phyloP scores from a whole-genome alignment of 768 basidiomycete genomes.

The Serendipita sp. region DNA sequence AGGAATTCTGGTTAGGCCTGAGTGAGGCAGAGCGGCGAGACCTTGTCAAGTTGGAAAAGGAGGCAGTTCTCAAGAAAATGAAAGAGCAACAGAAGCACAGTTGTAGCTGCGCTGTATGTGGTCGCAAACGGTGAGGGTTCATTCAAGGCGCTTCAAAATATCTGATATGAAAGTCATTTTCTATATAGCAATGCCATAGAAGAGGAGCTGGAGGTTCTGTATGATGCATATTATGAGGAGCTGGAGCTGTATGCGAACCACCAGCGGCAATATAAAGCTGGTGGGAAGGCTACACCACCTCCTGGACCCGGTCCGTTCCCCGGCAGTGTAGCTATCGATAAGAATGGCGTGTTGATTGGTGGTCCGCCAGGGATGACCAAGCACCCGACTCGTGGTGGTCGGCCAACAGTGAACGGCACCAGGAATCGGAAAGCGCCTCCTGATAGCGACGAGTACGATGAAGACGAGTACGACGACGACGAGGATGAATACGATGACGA shows the following conservation, averaged over 20 bases:
- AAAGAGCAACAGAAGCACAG: slow-evolving; percentile 98
- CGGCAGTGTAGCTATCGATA: slow-evolving; percentile 91
- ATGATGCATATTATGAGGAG: slow-evolving; percentile 99
- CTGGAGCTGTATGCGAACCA: slow-evolving; percentile 98
- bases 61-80: slow-evolving; percentile 95
- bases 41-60: slow-evolving; percentile 95
- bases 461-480: slow-evolving; percentile 43
- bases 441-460: slow-evolving; percentile 25
- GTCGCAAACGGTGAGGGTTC: slow-evolving; percentile 72
- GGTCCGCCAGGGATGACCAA: slow-evolving; percentile 21
- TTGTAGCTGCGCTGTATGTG: slow-evolving; percentile 91
- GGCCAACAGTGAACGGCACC: slow-evolving; percentile 18
- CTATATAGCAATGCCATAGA: slow-evolving; percentile 78
- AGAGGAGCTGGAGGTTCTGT: slow-evolving; percentile 98
- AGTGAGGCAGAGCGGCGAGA: slow-evolving; percentile 77
- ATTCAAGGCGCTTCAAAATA: not conserved
- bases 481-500: slow-evolving; percentile 32
- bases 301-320: slow-evolving; percentile 97
- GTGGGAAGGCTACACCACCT: slow-evolving; percentile 77
- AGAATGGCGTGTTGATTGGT: slow-evolving; percentile 58
- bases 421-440: slow-evolving; percentile 27
- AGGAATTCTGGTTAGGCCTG: slow-evolving; percentile 94
- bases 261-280: slow-evolving; percentile 87
- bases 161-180: not conserved
- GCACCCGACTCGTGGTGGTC: not conserved